These are phyloP conservation scores for Globisporangium rhizosaccharum DNA, from an alignment of 352 stramenopile genomes.

Conservation along the genomic window DNA sequence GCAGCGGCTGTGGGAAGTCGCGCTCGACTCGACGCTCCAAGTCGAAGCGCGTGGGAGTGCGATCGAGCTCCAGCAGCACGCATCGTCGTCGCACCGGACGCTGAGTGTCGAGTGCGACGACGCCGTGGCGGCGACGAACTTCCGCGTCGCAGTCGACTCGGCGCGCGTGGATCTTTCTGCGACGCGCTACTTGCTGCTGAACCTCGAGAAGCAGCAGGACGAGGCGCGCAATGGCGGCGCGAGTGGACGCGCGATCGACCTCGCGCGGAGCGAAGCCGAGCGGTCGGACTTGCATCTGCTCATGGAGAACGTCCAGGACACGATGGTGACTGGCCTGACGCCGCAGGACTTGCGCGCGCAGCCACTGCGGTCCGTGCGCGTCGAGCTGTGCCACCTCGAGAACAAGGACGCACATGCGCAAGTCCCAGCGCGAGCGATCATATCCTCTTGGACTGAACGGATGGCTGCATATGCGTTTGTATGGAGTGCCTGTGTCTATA, in stretches of 20 bases:
- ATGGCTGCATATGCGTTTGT: constrained; percentile 1
- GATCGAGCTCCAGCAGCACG: constrained; percentile 48
- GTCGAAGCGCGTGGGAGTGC: constrained; percentile 30
- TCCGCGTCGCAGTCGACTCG: constrained; percentile 74
- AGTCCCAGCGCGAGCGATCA: constrained; percentile 57
- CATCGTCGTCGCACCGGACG: constrained; percentile 29
- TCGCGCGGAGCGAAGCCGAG: constrained; percentile 50
- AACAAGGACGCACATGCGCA: constrained; percentile 85
- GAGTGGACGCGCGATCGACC: constrained; percentile 4
- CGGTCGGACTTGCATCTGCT: constrained; percentile 66
- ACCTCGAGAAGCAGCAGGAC: constrained; percentile 78
- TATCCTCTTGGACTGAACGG: constrained; percentile 18
- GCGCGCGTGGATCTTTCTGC: constrained; percentile 66
- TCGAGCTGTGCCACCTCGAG: constrained; percentile 81
- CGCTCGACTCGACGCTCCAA: constrained; percentile 72
- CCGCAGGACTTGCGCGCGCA: constrained; percentile 66
- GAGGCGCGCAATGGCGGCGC: constrained; percentile 32
- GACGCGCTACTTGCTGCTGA: constrained; percentile 75
- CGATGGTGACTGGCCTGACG: constrained; percentile 66
- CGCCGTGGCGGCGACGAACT: constrained; percentile 53
- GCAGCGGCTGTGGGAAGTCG: constrained; percentile 78
- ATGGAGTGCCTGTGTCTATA: background rate
- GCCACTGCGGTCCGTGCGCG: constrained; percentile 69
- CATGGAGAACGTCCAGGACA: constrained; percentile 81
- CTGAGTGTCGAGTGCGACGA: constrained; percentile 77